Evolutionary conservation across 1,284 basidiomycete species (phyloP).

Genomic region (Ustilago shanxiensis): DNA sequence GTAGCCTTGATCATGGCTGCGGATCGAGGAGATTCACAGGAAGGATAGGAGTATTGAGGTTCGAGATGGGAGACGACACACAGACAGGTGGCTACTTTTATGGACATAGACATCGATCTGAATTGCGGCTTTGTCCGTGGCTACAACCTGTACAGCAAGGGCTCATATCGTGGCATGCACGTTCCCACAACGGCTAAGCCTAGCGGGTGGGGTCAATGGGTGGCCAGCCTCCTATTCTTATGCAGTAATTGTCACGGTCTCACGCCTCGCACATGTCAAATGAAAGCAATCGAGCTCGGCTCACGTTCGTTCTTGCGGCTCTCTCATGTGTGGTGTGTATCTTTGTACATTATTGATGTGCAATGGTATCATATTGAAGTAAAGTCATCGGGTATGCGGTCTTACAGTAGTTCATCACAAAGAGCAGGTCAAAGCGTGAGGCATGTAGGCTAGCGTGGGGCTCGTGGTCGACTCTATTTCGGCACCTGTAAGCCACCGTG

Average conservation of each 20-base stretch:
- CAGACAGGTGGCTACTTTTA: not conserved
- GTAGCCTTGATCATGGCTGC: conserved; percentile 6
- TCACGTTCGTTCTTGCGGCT: too few species aligned
- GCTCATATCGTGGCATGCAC: not conserved
- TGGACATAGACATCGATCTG: not conserved
- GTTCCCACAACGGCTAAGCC: not conserved
- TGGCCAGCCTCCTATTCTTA: not conserved
- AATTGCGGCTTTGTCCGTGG: not conserved
- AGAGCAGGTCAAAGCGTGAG: too few species aligned
- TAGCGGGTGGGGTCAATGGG: not conserved
- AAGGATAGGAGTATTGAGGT: not conserved
- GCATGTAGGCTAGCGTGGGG: too few species aligned
- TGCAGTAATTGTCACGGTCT: not conserved
- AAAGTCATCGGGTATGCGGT: too few species aligned
- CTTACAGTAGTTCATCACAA: too few species aligned
- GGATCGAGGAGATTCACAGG: not conserved
- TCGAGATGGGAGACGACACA: not conserved
- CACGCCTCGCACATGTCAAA: not conserved
- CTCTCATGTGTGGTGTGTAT: too few species aligned
- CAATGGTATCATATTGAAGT: too few species aligned
- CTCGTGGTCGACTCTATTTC: too few species aligned
- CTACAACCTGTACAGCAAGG: too few species aligned
- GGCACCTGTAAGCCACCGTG: too few species aligned
- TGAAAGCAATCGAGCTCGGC: not conserved
- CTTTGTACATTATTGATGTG: too few species aligned